Base-by-base conservation (phyloP, 805 yeast genomes). In the Teunomyces pallodes region DNA sequence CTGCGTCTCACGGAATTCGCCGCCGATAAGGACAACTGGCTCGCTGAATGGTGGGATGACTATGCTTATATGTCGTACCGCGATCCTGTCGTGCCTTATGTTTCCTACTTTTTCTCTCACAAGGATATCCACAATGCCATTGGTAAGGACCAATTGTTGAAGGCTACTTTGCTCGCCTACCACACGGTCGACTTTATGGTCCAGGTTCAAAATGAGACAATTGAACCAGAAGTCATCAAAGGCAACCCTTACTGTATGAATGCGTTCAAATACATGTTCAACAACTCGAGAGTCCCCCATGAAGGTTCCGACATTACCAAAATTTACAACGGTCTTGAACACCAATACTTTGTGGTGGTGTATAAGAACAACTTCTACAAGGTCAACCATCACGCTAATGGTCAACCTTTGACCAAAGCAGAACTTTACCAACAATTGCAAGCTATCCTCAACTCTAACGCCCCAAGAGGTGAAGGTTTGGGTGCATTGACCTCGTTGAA, bases 61-160 rank as follows among this genome's bases (percentile, higher is more conserved):
- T 88, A 87, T 56, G 96, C 97, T 16, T 92, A 92, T 69, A 75
- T 92, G 74, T 83, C 86, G 36, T 91, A 90, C 72, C 79, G 94
- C 55, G 98, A 90, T 67, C 96, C 98, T 0, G 87, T 92, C n/a
- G 87, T 88, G 26, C 97, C 98, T 9, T 91, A 84, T 62, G 96
- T 90, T 32, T 87, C 96, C 16, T 92, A 92, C 73, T 94, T 90
- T 58, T 92, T 81, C 70, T 79, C 84, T 46, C 96, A 92, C 72
- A 85, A 81, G 66, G 92, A 87, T 58, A 67, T 86, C 51, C 57
- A 60, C 54, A 78, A 82, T 53, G 66, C 68, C 6, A 74, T 86
- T 51, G 88, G 86, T 46, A 72, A 75, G 51, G 80, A 82, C 60
- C 91, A 86, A 59, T 64, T 84, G 47, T 67, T 75, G 54, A 88